phyloP scores from a whole-genome alignment of 371 early-diverging fungal species.

The Funneliformis caledonium region DNA sequence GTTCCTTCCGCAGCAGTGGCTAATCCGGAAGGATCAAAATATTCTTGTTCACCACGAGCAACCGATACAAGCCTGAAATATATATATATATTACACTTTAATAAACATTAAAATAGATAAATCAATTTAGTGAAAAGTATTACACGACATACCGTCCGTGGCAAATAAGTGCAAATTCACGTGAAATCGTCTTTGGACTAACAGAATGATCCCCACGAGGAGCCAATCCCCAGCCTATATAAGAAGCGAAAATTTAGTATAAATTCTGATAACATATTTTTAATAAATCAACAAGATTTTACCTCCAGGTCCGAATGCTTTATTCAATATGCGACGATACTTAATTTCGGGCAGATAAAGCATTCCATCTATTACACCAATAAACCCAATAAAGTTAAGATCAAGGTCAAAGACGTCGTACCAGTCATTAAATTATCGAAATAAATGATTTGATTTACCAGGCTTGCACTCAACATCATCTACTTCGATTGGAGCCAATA shows the following conservation, averaged over 20 bases:
- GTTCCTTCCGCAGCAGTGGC: slow-evolving; percentile 92
- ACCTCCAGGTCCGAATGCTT: slow-evolving; percentile 96
- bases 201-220: slow-evolving; percentile 92
- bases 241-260: background rate
- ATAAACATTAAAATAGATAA: background rate
- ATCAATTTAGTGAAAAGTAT: slow-evolving; percentile 29
- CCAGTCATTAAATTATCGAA: background rate
- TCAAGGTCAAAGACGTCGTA: background rate
- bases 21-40: slow-evolving; percentile 72
- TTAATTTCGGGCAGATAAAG: slow-evolving; percentile 96
- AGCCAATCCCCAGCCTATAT: slow-evolving; percentile 81
- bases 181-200: slow-evolving; percentile 74
- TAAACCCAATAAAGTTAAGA: background rate
- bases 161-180: slow-evolving; percentile 92
- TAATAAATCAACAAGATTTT: slow-evolving; percentile 42
- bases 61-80: slow-evolving; percentile 73
- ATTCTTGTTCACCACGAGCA: slow-evolving; percentile 96
- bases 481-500: slow-evolving; percentile 72
- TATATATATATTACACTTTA: background rate
- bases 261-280: background rate
- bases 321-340: slow-evolving; percentile 92
- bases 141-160: slow-evolving; percentile 65
- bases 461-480: slow-evolving; percentile 93
- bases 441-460: slow-evolving; percentile 53
- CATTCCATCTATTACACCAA: slow-evolving; percentile 73